phyloP scores from a whole-genome alignment of 306 rosid genomes.

The Lathyrus oleraceus region DNA sequence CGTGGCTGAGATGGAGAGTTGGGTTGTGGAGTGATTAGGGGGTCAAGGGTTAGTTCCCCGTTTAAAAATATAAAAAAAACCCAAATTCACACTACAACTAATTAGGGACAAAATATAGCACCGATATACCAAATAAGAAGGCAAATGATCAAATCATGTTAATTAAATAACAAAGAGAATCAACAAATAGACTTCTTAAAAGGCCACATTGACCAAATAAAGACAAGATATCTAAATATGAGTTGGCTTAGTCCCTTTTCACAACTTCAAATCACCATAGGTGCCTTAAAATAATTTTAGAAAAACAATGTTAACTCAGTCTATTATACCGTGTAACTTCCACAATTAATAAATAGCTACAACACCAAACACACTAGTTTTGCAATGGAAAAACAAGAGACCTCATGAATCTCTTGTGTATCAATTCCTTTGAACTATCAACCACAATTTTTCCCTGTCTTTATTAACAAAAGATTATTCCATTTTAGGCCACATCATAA shows the following conservation, averaged over 20 bases:
- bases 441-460: neutral
- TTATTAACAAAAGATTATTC: neutral
- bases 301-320: neutral
- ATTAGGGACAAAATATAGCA: neutral
- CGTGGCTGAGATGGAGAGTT: too few species aligned
- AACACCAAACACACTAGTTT: constrained; percentile 7
- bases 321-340: neutral
- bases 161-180: neutral
- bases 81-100: neutral
- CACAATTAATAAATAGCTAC: constrained; percentile 7
- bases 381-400: constrained; percentile 18
- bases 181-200: constrained; percentile 17
- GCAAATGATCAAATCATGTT: constrained; percentile 19
- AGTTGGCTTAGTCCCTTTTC: neutral
- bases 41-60: too few species aligned
- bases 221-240: neutral
- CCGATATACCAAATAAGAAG: neutral
- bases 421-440: constrained; percentile 10
- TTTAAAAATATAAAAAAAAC: neutral
- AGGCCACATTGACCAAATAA: neutral
- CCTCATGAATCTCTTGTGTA: neutral
- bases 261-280: neutral
- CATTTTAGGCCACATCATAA: neutral
- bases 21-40: too few species aligned
- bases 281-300: neutral